Base-by-base conservation (phyloP, 805 yeast species). In the Wickerhamomyces canadensis region DNA sequence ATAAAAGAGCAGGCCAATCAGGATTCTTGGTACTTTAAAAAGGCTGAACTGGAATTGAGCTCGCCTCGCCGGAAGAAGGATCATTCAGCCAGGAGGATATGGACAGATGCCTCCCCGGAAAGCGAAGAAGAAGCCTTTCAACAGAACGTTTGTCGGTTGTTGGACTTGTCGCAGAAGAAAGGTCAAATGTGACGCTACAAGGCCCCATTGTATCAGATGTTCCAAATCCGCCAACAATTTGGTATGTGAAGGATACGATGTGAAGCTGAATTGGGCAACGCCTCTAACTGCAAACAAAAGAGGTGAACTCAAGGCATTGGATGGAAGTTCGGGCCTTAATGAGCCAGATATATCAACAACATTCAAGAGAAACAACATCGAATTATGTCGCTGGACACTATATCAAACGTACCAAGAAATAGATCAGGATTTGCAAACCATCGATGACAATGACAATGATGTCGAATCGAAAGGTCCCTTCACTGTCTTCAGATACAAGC, bases 141-240 rank as follows among this genome's bases (percentile, higher is more conserved):
- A 36, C 27, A 41, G 55, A 15, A 76, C 93, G 0, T 86, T 84
- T 48, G 77, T 82, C 1, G 96, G 96, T 0, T 87, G 96, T 54
- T 86, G 88, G 76, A 84, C 95, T 0, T 87, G 96, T 54, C 68
- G 96, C 31, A 61, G 80, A n/a, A 58, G 96, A 31, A 84, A 86
- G 54, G 79, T 87, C 32, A 78, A 84, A 38, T 88, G 96, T 59
- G 96, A 87, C 56, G 67, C 81, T 27, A 62, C 65, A 17, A 70
- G 72, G 45, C 96, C 96, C 0, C 52, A 59, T 7, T 88, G 96
- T 61, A 52, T 60, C 11, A 68, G 83, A 41, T 88, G 96, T 57
- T 58, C 61, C 18, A 78, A 76, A 50, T 72, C 87, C 0, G n/a
- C n/a, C n/a, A n/a, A n/a, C n/a, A 77, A 79, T 2, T 52, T 83